Percentiles rank a stretch among this genome's conserved stretches.
phyloP scores from a whole-genome alignment of 2,329 filamentous ascomycete genomes.

The Rugonectria rugulosa region DNA sequence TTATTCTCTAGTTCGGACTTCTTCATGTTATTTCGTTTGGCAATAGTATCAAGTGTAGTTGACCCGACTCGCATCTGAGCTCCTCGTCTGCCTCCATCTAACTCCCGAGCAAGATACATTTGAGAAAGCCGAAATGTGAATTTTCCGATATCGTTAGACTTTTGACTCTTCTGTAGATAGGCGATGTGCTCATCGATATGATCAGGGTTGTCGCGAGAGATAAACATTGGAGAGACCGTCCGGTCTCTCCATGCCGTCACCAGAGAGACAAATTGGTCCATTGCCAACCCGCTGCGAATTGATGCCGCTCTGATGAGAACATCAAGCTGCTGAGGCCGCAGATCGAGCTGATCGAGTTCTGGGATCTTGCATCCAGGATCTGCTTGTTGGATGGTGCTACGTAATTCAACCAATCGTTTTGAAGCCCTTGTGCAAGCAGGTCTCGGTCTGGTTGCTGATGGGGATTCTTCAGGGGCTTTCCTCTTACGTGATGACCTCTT shows the following conservation, averaged over 20 bases:
- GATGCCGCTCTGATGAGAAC: neutral
- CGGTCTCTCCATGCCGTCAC: neutral
- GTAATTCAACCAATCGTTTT: neutral
- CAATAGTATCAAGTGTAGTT: too few species aligned
- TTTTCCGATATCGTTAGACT: too few species aligned
- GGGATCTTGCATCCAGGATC: conserved; percentile 2
- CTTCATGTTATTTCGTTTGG: too few species aligned
- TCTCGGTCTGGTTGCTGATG: neutral
- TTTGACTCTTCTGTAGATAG: neutral
- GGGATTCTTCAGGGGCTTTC: neutral
- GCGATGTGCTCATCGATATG: neutral
- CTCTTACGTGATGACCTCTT: neutral
- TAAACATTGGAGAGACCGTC: neutral
- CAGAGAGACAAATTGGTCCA: neutral
- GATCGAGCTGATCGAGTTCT: neutral
- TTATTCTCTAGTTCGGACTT: too few species aligned
- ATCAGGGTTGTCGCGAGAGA: neutral
- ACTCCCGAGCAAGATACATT: too few species aligned
- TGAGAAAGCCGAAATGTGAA: neutral
- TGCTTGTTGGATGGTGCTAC: neutral
- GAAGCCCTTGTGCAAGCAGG: neutral
- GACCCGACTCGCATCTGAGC: too few species aligned
- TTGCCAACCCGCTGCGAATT: neutral
- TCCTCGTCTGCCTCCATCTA: too few species aligned
- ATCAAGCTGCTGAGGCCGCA: neutral